Base-by-base conservation (phyloP, 305 asterid species). In the Solanum hybrid region DNA sequence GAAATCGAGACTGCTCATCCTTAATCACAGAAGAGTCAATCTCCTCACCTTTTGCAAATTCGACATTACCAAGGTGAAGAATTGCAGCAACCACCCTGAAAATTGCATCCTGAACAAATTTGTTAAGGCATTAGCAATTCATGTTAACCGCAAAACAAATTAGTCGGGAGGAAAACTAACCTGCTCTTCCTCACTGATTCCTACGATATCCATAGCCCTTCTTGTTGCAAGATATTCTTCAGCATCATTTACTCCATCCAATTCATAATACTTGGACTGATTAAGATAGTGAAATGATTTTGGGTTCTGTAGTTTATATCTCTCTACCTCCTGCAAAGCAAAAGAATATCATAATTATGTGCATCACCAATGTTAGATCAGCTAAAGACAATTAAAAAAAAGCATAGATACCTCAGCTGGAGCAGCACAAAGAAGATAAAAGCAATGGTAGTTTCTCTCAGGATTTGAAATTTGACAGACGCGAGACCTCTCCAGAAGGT, bases 161-260 rank as follows among this genome's bases (percentile, higher is more conserved):
- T 56, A 73, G 34, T 22, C 17, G 19, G 32, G 90, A 88, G 92
- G 86, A 78, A 90, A 34, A 73, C 90, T 88, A 87, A 98, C 99
- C 98, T 97, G 99, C 90, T 98, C 99, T 88, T 97, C 98, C 91
- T 94, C 99, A 85, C 98, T 92, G 91, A 98, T 98, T 93, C 99
- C 99, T 91, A 98, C 99, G 86, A 97, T 94, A 94, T 98, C 99
- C 99, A 98, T 98, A 89, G 99, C 99, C 94, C 99, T 94, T 94
- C 98, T 94, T 88, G 99, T 97, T 22, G 98, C 98, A 86, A 97
- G 96, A 93, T 96, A 98, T 90, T 97, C 99, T 88, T 97, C 96
- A 42, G 98, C 94, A 91, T 98, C 99, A 93, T 92, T 93, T 90
- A 98, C 95, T 79, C 99, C 99, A 89, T 96, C 99, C 15, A 97